Percentiles rank a stretch among this genome's conserved stretches.
phyloP scores from a whole-genome alignment of 129 eudicot species.

The Apium graveolens region DNA sequence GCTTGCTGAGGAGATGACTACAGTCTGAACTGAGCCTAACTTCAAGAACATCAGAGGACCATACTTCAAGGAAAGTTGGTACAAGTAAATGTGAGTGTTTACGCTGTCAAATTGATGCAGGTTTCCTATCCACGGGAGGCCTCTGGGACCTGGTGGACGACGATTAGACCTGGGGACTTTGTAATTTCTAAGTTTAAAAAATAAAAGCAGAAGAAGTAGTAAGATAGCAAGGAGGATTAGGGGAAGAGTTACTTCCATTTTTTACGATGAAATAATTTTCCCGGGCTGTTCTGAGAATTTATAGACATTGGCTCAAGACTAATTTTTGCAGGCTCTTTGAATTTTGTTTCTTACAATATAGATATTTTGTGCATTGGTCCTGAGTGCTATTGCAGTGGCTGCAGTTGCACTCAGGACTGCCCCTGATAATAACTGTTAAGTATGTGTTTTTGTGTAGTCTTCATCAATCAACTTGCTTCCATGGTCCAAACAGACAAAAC shows the following conservation, averaged over 20 bases:
- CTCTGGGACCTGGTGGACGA: not conserved
- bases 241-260: not conserved
- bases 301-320: too few relatives aligned
- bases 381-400: too few relatives aligned
- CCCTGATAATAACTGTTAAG: not conserved
- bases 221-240: not conserved
- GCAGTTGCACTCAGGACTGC: too few relatives aligned
- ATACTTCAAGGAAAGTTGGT: not conserved
- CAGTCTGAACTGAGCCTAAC: not conserved
- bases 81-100: not conserved
- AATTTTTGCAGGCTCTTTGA: too few relatives aligned
- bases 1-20: not conserved
- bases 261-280: too few relatives aligned
- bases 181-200: not conserved
- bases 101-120: not conserved
- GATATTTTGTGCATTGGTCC: too few relatives aligned
- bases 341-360: too few relatives aligned
- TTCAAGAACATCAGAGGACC: not conserved
- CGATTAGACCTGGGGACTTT: not conserved
- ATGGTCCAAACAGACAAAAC: too few relatives aligned
- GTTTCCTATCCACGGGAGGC: not conserved
- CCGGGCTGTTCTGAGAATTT: too few relatives aligned
- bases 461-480: not conserved
- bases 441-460: not conserved
- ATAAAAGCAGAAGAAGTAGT: not conserved